Evolutionary conservation across 768 basidiomycete genomes (phyloP), one percentile per base, ranked within the genome.

Genomic region (Suillus alpinus): DNA sequence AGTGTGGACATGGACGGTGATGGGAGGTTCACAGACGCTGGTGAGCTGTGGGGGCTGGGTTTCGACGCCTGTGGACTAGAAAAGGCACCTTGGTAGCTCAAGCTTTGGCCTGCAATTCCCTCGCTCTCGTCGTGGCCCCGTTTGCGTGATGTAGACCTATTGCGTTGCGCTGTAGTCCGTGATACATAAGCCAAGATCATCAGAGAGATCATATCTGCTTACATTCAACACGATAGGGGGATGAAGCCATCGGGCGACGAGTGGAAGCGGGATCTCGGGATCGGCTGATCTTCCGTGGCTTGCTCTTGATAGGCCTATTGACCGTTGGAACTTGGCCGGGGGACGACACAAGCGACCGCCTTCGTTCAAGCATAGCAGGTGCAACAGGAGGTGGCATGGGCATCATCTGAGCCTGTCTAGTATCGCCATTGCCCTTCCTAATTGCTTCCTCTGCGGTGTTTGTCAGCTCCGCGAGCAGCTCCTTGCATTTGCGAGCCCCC

Each of bases 401-500:
- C 51, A 70, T 63, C 55, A 63, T 63, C 29, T 66, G 61, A 52
- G 61, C 56, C 50, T 68, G 65, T 50, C 67, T 59, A 59, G 66
- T 51, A 8, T 68, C 69, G 37, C 56, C 61, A 39, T 59, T 59
- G 6, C 65, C 65, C 59, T 67, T 75, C 32, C 73, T 75, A 51
- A 91, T 86, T 34, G 89, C 89, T 59, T 88, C 88, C 47, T 77
- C 84, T 4, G 89, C 87, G 9, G 87, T 92, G 46, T 76, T 86
- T 36, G 84, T 81, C 56, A 92, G 77, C 64, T 91, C 90, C 49
- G 81, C 75, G 41, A 93, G 83, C 43, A 93, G 74, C 68, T 92
- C 91, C 73, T 87, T 92, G 79, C 92, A 92, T 73, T 94, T 94
- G 44, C 85, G 82, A 63, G 91, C 92, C 16, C 92, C 92, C 23